Evolutionary conservation across 805 yeast genomes (phyloP).

Genomic region (Hanseniaspora occidentalis): DNA sequence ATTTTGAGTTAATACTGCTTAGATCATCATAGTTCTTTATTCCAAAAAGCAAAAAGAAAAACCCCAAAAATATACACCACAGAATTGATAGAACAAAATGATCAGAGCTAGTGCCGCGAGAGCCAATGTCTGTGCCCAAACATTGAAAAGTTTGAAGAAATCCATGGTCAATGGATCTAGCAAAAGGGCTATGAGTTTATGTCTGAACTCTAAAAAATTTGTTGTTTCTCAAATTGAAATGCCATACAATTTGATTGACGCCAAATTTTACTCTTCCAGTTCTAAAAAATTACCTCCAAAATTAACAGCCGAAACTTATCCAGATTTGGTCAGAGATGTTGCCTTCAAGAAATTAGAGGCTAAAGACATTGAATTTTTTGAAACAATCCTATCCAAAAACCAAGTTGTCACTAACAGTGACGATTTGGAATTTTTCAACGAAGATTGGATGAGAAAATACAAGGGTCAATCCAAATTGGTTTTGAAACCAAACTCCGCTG

Average conservation of each 20-base stretch:
- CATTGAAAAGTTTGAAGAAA: too few species aligned
- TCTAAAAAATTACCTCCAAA: slow-evolving; percentile 13
- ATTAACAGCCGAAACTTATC: slow-evolving; percentile 62
- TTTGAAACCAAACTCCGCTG: slow-evolving; percentile 68
- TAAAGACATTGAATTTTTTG: slow-evolving; percentile 50
- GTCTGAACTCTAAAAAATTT: too few species aligned
- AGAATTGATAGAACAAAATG: background rate
- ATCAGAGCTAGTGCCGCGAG: background rate
- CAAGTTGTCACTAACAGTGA: slow-evolving; percentile 25
- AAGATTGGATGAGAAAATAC: slow-evolving; percentile 92
- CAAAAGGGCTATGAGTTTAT: too few species aligned
- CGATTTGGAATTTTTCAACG: slow-evolving; percentile 62
- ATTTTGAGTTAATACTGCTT: too few species aligned
- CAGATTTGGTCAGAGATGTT: slow-evolving; percentile 39
- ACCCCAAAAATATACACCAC: too few species aligned
- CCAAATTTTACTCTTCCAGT: background rate
- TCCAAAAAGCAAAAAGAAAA: too few species aligned
- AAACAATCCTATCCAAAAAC: slow-evolving; percentile 38
- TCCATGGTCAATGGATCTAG: too few species aligned
- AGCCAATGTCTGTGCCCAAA: too few species aligned
- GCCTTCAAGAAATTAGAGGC: slow-evolving; percentile 39
- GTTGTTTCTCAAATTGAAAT: too few species aligned
- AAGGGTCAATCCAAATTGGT: slow-evolving; percentile 76
- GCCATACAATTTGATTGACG: too few species aligned
- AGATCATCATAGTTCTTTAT: too few species aligned